These are phyloP conservation scores for Coniochaeta pulveracea DNA, from an alignment of 2,329 filamentous ascomycete genomes.

Conservation along the genomic window DNA sequence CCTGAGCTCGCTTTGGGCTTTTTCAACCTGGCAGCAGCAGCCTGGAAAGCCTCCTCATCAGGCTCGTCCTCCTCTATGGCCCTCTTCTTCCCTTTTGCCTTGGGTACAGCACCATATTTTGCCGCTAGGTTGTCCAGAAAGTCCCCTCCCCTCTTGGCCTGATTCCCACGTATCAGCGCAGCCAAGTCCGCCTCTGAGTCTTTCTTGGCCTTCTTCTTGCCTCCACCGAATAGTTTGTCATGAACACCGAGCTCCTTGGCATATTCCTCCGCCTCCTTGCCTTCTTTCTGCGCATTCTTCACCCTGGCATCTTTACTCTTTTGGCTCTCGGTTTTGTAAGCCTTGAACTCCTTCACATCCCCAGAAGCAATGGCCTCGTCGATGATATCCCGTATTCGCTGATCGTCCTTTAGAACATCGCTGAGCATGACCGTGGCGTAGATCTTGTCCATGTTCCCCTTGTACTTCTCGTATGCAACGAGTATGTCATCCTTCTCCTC, in stretches of 20 bases:
- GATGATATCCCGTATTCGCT: slow-evolving; percentile 71
- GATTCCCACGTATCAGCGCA: slow-evolving; percentile 64
- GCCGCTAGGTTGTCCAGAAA: slow-evolving; percentile 68
- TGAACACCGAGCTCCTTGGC: slow-evolving; percentile 66
- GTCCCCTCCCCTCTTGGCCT: slow-evolving; percentile 48
- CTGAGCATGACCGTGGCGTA: slow-evolving; percentile 84
- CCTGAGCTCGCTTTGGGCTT: slow-evolving; percentile 15
- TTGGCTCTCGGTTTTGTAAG: slow-evolving; percentile 65
- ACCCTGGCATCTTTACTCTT: slow-evolving; percentile 47
- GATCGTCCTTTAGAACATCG: slow-evolving; percentile 72
- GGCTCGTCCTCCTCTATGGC: slow-evolving; percentile 51
- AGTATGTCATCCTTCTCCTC: slow-evolving; percentile 76
- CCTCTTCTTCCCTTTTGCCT: slow-evolving; percentile 39
- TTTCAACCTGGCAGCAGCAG: slow-evolving; percentile 37
- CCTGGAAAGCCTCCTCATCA: slow-evolving; percentile 50
- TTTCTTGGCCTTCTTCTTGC: slow-evolving; percentile 28
- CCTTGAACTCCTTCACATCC: slow-evolving; percentile 53
- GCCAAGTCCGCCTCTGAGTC: slow-evolving; percentile 45
- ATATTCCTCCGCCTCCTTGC: slow-evolving; percentile 60
- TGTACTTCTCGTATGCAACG: slow-evolving; percentile 56
- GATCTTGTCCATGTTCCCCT: slow-evolving; percentile 66
- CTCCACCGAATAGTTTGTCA: slow-evolving; percentile 52
- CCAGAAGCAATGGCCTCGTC: slow-evolving; percentile 64
- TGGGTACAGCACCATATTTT: slow-evolving; percentile 51
- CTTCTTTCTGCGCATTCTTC: slow-evolving; percentile 55